phyloP scores from a whole-genome alignment of 2,329 filamentous ascomycete species.

The Trichoderma citrinoviride region DNA sequence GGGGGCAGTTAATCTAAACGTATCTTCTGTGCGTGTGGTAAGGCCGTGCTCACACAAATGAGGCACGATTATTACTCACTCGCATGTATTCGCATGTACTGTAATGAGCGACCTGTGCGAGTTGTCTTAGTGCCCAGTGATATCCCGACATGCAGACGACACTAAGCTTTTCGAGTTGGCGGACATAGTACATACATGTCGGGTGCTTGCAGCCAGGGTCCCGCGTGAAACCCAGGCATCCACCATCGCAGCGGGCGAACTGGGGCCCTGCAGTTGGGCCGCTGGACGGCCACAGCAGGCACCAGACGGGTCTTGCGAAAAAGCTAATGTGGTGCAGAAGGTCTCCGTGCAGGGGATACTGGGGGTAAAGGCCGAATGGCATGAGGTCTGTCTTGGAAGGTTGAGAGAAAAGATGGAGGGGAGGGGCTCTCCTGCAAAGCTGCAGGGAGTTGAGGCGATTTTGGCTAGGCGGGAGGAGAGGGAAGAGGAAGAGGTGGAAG shows the following conservation, averaged over 20 bases:
- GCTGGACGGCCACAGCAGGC: neutral
- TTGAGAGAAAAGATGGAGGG: neutral
- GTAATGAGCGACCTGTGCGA: neutral
- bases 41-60: too few species aligned
- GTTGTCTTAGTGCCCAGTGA: neutral
- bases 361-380: neutral
- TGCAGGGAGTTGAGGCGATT: neutral
- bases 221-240: slow-evolving; percentile 18
- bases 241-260: neutral
- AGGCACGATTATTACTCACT: too few species aligned
- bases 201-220: slow-evolving; percentile 4
- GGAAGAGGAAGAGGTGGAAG: too few species aligned
- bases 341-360: slow-evolving; percentile 9
- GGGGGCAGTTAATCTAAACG: too few species aligned
- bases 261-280: neutral
- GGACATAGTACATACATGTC: too few species aligned
- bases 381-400: neutral
- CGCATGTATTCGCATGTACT: too few species aligned
- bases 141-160: neutral
- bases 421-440: neutral
- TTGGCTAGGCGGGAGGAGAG: too few species aligned
- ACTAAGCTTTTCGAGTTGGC: too few species aligned
- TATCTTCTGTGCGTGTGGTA: too few species aligned
- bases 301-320: neutral
- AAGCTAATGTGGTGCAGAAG: slow-evolving; percentile 8